Percentiles rank a stretch among this genome's conserved stretches.
phyloP scores from a whole-genome alignment of 2,329 filamentous ascomycete genomes.

The Lizonia empirigonia region DNA sequence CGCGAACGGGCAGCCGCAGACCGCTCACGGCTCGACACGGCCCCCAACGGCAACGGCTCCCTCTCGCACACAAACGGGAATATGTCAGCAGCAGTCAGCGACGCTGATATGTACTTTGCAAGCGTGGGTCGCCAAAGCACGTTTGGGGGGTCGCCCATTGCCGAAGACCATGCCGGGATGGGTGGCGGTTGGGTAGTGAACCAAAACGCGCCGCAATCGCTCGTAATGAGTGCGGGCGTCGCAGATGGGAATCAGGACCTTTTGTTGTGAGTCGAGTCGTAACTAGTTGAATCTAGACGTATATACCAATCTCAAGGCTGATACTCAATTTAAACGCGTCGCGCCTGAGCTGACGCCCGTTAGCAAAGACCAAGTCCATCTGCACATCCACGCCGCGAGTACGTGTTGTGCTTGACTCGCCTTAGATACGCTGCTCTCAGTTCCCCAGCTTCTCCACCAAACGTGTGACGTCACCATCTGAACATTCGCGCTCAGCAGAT shows the following conservation, averaged over 20 bases:
- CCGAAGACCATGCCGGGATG: constrained; percentile 33
- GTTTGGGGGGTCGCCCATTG: constrained; percentile 44
- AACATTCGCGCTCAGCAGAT: no score
- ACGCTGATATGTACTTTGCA: constrained; percentile 89
- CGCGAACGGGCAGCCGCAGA: constrained; percentile 41
- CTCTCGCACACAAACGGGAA: constrained; percentile 47
- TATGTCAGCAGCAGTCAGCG: constrained; percentile 74
- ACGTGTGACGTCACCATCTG: no score
- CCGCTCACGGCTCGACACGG: constrained; percentile 37
- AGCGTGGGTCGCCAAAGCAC: constrained; percentile 53
- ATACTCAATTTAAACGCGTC: not conserved
- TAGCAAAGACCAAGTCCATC: no score
- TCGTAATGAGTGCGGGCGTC: constrained; percentile 36
- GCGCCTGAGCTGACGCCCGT: no score
- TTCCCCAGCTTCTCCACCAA: no score
- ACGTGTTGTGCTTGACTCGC: no score
- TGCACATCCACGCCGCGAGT: no score
- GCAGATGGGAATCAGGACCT: constrained; percentile 41
- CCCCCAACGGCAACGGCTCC: constrained; percentile 33
- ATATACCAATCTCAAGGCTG: not conserved
- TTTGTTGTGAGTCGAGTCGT: constrained; percentile 22
- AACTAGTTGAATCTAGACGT: not conserved
- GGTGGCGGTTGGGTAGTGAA: constrained; percentile 47
- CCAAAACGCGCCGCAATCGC: constrained; percentile 41
- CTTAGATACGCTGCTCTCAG: no score